Base-by-base conservation (phyloP, 805 yeast genomes). In the Wickerhamia fluorescens region DNA sequence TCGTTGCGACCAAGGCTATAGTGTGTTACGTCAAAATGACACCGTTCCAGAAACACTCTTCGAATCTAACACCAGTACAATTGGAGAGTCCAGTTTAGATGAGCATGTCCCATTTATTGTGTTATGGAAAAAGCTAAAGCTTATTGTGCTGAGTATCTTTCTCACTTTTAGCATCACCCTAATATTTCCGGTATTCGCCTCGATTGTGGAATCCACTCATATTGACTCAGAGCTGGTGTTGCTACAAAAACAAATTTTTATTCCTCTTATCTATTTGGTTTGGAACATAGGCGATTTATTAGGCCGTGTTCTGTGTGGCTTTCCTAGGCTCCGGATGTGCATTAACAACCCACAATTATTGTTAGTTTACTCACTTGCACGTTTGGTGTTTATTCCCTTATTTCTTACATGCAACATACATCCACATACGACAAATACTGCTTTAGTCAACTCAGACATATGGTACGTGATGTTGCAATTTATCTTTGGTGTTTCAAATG, bases 231-330 rank as follows among this genome's bases (percentile, higher is more conserved):
- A 38, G 2, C 34, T 40, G 24, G 40, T 53, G 20, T 61, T 77
- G 20, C 78, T 71, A 46, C 54, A 53, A 26, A 69, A 62, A 34
- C 61, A 59, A 30, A 54, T 71, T 13, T 73, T 51, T 44, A 71
- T 85, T 11, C 96, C 97, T 2, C 52, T 86, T 29, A 77, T 85
- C 3, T 86, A 80, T 49, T 59, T 88, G 14, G 51, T 82, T 10
- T 89, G 98, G 98, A 89, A 89, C 53, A 33, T 74, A 9, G 97
- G 97, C 12, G 98, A 89, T 50, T 61, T 92, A 16, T 53, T 64
- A 3, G 96, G 96, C 2, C 65, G 98, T 26, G 50, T 85, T 4
- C 36, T 68, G 20, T 76, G 95, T 65, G 75, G 83, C 2, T 50
- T 44, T 29, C 35, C 68, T 65, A 10, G 44, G 33, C 14, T 24